These are phyloP conservation scores for Teratosphaeria zuluensis DNA, from an alignment of 2,329 filamentous ascomycete species.

Conservation along the genomic window DNA sequence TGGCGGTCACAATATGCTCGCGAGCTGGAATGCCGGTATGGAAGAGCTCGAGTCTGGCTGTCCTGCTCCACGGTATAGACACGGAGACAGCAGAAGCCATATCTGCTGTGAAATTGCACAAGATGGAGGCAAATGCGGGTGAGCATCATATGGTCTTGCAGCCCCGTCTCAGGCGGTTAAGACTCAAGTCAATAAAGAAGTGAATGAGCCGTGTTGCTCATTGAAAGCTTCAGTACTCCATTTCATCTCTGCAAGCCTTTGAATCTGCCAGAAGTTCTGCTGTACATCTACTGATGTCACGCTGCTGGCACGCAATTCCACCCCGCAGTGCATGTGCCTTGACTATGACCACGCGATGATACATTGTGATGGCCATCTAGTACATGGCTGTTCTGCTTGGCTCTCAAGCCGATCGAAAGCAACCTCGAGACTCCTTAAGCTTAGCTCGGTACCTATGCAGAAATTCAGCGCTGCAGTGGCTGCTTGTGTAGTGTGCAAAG, in stretches of 20 bases:
- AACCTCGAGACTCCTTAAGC: background rate
- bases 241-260: no score
- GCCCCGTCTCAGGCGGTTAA: background rate
- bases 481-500: background rate
- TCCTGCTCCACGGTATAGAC: constrained; percentile 6
- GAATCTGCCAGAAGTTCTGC: no score
- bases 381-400: background rate
- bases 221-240: no score
- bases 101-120: background rate
- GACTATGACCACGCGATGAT: background rate
- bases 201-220: background rate
- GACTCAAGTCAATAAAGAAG: background rate
- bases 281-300: background rate
- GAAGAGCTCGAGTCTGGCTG: constrained; percentile 9
- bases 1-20: constrained; percentile 1
- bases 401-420: background rate
- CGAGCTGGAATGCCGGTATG: constrained; percentile 3
- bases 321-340: background rate
- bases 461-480: background rate
- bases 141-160: background rate
- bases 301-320: background rate
- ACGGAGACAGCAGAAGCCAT: background rate
- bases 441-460: no score
- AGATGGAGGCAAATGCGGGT: background rate
- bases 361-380: background rate